Evolutionary conservation across 106 monocot species (phyloP).

Genomic region (Ottelia alismoides): DNA sequence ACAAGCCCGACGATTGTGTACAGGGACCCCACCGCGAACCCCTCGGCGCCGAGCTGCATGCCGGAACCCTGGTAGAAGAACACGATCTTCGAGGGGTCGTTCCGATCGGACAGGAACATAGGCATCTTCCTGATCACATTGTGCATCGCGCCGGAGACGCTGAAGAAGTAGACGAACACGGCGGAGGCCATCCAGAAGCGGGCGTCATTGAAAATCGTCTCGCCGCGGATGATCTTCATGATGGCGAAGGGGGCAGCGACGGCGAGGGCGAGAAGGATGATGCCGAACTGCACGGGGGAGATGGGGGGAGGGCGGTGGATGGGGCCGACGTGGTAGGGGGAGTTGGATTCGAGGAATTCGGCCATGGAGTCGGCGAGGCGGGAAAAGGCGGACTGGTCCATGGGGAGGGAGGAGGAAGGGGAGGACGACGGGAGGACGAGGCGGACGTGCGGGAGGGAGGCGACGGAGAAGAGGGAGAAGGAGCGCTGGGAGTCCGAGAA

Average conservation of each 20-base stretch:
- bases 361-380: slow-evolving; percentile 71
- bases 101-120: slow-evolving; percentile 41
- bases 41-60: slow-evolving; percentile 88
- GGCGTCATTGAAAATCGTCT: slow-evolving; percentile 56
- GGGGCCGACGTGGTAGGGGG: slow-evolving; percentile 46
- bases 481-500: slow-evolving; percentile 64
- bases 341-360: slow-evolving; percentile 51
- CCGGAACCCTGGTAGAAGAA: slow-evolving; percentile 89
- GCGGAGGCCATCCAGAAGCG: slow-evolving; percentile 56
- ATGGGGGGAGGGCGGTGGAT: slow-evolving; percentile 60
- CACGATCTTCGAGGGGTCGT: slow-evolving; percentile 34
- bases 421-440: slow-evolving; percentile 26
- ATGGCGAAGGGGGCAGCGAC: slow-evolving; percentile 42
- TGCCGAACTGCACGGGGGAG: slow-evolving; percentile 33
- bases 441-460: slow-evolving; percentile 71
- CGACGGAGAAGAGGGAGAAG: slow-evolving; percentile 62
- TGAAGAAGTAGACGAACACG: slow-evolving; percentile 82
- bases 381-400: slow-evolving; percentile 52
- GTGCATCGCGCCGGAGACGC: slow-evolving; percentile 79
- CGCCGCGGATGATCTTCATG: slow-evolving; percentile 39
- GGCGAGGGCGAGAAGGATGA: slow-evolving; percentile 27
- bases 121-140: slow-evolving; percentile 72
- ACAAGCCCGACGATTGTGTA: slow-evolving; percentile 74
- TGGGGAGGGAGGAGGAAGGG: slow-evolving; percentile 37
- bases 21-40: slow-evolving; percentile 64